These are phyloP conservation scores for Fagopyrum homotropicum DNA, from an alignment of 148 eudicot species.

Conservation along the genomic window DNA sequence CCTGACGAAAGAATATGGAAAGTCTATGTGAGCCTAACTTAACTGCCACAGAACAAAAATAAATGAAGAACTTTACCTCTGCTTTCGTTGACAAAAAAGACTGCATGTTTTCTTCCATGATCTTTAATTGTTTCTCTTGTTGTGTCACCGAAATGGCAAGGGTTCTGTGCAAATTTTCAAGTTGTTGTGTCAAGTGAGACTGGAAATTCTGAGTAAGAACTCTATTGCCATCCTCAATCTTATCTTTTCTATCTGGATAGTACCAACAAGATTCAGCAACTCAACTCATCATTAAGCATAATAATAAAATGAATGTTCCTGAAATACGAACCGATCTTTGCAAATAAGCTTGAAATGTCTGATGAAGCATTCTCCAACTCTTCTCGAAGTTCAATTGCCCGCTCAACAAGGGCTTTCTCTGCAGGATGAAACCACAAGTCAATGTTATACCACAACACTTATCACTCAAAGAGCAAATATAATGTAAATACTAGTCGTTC, in stretches of 20 bases:
- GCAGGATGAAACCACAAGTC: constrained; percentile 15
- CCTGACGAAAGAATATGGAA: constrained; percentile 34
- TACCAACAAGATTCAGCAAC: constrained; percentile 12
- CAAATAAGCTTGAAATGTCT: constrained; percentile 79
- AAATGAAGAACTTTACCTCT: constrained; percentile 30
- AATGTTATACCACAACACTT: neutral
- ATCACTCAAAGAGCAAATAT: neutral
- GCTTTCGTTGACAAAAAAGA: constrained; percentile 90
- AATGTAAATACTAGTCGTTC: neutral
- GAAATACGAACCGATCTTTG: constrained; percentile 76
- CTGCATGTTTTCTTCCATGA: constrained; percentile 97
- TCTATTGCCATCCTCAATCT: constrained; percentile 86
- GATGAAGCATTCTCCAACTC: constrained; percentile 88
- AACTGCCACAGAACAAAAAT: neutral
- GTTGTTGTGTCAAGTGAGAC: constrained; percentile 74
- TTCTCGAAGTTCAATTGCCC: constrained; percentile 79
- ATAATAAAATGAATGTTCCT: neutral
- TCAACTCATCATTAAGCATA: neutral
- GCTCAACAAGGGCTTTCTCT: constrained; percentile 93
- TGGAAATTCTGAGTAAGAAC: constrained; percentile 72
- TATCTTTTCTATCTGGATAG: constrained; percentile 80
- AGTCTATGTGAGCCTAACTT: neutral
- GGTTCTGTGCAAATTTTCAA: constrained; percentile 76
- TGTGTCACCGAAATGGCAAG: constrained; percentile 80
- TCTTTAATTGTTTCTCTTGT: constrained; percentile 83